Evolutionary conservation across 2,329 filamentous ascomycete genomes (phyloP).

Genomic region (Herpotrichia juniperi): DNA sequence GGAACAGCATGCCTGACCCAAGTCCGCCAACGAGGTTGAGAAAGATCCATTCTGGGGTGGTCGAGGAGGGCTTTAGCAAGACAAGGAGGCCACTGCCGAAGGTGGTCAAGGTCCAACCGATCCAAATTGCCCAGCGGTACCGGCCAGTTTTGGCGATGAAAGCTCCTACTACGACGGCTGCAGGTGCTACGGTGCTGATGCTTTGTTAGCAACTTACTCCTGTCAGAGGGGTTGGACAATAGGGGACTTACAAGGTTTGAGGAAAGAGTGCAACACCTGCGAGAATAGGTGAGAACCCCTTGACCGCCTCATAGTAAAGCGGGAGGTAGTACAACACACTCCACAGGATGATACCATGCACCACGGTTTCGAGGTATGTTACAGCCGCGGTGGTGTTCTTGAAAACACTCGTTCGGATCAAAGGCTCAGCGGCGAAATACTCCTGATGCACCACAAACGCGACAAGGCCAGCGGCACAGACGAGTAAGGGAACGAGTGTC

Average conservation of each 20-base stretch:
- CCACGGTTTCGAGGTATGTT: constrained; percentile 59
- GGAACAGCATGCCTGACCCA: constrained; percentile 69
- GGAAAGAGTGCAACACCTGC: constrained; percentile 49
- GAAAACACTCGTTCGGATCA: constrained; percentile 55
- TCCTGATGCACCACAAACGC: constrained; percentile 63
- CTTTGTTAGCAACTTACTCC: too few relatives aligned
- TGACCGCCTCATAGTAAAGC: constrained; percentile 51
- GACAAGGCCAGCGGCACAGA: constrained; percentile 60
- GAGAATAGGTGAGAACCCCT: constrained; percentile 45
- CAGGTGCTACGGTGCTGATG: constrained; percentile 69
- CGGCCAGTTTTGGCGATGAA: constrained; percentile 61
- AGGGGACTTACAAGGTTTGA: constrained; percentile 56
- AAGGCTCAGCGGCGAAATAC: constrained; percentile 57
- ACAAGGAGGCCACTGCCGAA: constrained; percentile 63
- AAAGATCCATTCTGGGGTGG: constrained; percentile 63
- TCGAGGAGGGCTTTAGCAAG: constrained; percentile 57
- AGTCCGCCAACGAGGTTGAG: constrained; percentile 65
- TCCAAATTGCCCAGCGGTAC: constrained; percentile 67
- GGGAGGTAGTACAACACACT: constrained; percentile 50
- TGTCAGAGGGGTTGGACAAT: too few relatives aligned
- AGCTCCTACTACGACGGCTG: constrained; percentile 60
- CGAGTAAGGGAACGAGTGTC: constrained; percentile 65
- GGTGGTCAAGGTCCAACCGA: constrained; percentile 66
- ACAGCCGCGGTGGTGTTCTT: constrained; percentile 57
- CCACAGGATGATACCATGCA: constrained; percentile 62